Conservation (phyloP, 2,329 filamentous ascomycete genomes). For the Trichophyton rubrum region DNA sequence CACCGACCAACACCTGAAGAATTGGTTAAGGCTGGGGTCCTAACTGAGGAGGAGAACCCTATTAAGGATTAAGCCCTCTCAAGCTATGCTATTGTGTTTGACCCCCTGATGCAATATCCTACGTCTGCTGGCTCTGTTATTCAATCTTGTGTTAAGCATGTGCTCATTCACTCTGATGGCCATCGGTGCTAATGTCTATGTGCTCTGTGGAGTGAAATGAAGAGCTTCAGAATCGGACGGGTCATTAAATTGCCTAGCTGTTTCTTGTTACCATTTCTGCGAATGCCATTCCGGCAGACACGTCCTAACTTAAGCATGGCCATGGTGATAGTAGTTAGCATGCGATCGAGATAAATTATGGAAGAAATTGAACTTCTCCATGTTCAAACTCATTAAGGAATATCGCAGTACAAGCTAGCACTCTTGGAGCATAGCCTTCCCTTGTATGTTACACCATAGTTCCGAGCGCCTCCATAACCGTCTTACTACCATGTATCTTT, state of each 20-base stretch:
- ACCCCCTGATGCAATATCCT: neutral
- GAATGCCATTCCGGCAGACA: neutral
- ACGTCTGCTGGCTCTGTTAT: neutral
- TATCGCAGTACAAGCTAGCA: neutral
- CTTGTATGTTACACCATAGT: neutral
- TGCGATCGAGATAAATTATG: neutral
- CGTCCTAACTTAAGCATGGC: neutral
- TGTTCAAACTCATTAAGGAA: neutral
- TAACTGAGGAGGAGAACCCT: conserved; percentile 50
- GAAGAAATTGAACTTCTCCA: neutral
- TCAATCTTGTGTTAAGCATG: neutral
- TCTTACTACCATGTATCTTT: neutral
- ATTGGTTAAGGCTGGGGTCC: conserved; percentile 65
- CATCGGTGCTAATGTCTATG: neutral
- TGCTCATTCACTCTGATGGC: neutral
- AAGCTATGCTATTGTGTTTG: neutral
- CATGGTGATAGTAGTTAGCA: neutral
- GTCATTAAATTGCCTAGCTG: neutral
- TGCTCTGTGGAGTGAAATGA: neutral
- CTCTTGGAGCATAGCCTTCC: neutral
- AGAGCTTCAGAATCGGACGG: neutral
- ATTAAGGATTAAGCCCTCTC: conserved; percentile 14
- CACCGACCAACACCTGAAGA: conserved; percentile 63
- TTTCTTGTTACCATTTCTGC: neutral
- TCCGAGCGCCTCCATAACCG: neutral